These are phyloP conservation scores for Rhododendron williamsianum DNA, from an alignment of 148 eudicot species.

Conservation along the genomic window DNA sequence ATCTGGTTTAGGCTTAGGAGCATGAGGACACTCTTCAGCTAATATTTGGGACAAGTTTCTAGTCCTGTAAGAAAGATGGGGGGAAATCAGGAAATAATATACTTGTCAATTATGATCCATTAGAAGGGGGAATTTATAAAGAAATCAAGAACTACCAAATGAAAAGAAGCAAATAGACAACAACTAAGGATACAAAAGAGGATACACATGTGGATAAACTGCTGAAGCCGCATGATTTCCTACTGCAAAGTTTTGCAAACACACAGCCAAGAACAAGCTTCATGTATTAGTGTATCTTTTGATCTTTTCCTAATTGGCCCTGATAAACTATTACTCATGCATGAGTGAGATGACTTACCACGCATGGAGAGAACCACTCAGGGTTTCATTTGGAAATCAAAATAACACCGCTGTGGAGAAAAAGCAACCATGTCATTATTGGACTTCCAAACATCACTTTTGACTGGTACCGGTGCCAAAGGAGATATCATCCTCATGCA, in stretches of 20 bases:
- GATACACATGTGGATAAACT: conserved; percentile 60
- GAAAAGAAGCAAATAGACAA: conserved; percentile 8
- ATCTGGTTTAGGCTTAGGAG: neutral
- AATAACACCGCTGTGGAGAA: neutral
- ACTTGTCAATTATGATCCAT: neutral
- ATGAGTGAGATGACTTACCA: conserved; percentile 12
- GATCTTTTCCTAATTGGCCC: conserved; percentile 10
- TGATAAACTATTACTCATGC: conserved; percentile 14
- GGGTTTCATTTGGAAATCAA: conserved; percentile 6
- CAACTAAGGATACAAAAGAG: conserved; percentile 82
- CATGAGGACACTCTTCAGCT: neutral
- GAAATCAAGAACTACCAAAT: neutral
- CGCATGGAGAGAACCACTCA: conserved; percentile 11
- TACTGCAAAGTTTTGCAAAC: conserved; percentile 46
- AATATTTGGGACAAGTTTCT: neutral
- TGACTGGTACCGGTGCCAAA: conserved; percentile 13
- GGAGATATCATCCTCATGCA: conserved; percentile 29
- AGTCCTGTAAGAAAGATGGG: neutral
- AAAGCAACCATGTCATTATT: neutral
- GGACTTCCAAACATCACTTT: conserved; percentile 2
- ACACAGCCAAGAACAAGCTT: conserved; percentile 31
- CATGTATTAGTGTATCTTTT: conserved; percentile 14
- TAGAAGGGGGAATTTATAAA: neutral
- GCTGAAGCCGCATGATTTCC: conserved; percentile 57
- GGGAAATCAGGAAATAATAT: neutral